Percentiles rank a stretch among this genome's conserved stretches.
Conservation (phyloP, 2,329 filamentous ascomycete species). For the Bertia moriformis region DNA sequence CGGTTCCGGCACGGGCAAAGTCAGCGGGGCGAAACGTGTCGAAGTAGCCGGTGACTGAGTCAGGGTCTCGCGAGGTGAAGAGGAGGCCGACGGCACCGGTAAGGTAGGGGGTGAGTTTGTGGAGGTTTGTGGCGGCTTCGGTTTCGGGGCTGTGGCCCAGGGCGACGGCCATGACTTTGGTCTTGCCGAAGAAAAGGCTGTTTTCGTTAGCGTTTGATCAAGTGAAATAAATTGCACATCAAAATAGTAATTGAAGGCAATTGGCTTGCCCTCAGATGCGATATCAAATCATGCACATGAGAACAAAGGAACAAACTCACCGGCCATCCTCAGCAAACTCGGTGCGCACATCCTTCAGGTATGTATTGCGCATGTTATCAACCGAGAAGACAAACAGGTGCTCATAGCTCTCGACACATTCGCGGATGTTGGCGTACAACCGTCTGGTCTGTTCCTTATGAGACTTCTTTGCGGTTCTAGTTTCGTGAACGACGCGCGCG, state of each 20-base stretch:
- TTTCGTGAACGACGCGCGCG: conserved; percentile 47
- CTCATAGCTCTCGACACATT: conserved; percentile 43
- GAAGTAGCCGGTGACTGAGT: conserved; percentile 42
- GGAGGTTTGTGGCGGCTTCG: conserved; percentile 24
- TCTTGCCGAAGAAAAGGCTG: conserved; percentile 59
- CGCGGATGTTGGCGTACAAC: conserved; percentile 47
- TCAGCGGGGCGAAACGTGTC: conserved; percentile 41
- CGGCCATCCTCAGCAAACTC: conserved; percentile 48
- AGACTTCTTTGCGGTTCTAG: conserved; percentile 49
- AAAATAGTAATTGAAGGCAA: too few relatives aligned
- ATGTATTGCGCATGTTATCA: conserved; percentile 59
- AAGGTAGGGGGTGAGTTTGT: conserved; percentile 33
- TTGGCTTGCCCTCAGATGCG: too few relatives aligned
- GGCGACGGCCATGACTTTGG: conserved; percentile 58
- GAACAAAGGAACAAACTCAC: conserved; percentile 17
- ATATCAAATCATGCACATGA: conserved; percentile 2
- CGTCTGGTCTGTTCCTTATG: conserved; percentile 50
- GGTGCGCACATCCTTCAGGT: conserved; percentile 49
- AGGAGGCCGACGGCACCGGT: conserved; percentile 49
- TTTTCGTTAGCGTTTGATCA: not conserved
- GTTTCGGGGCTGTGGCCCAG: conserved; percentile 42
- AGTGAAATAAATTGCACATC: not conserved
- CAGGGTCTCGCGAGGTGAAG: conserved; percentile 42
- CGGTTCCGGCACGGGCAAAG: conserved; percentile 47
- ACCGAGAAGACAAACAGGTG: conserved; percentile 55